Conservation (phyloP, 495 filamentous ascomycete genomes). For the Penicillium bovifimosum region DNA sequence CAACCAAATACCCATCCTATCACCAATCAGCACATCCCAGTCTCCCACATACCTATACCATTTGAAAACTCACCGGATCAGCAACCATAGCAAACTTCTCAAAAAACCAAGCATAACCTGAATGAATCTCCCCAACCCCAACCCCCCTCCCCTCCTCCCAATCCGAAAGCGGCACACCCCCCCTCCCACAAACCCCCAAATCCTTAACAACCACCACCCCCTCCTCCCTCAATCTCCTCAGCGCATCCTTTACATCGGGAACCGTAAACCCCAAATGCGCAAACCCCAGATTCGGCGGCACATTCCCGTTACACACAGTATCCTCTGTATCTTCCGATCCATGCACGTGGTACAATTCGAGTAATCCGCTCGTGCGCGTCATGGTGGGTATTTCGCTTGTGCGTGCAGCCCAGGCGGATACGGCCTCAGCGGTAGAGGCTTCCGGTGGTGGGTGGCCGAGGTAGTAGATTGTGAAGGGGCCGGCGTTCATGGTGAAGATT, state of each 20-base stretch:
- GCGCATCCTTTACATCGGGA: slow-evolving; percentile 27
- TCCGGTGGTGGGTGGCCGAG: slow-evolving; percentile 33
- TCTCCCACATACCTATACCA: neutral
- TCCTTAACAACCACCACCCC: slow-evolving; percentile 37
- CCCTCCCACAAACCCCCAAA: slow-evolving; percentile 24
- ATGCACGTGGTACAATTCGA: slow-evolving; percentile 37
- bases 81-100: slow-evolving; percentile 36
- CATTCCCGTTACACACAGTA: slow-evolving; percentile 25
- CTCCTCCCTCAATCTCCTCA: slow-evolving; percentile 25
- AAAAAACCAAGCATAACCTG: slow-evolving; percentile 32
- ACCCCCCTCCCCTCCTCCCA: slow-evolving; percentile 35
- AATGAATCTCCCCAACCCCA: slow-evolving; percentile 32
- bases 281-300: slow-evolving; percentile 33
- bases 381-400: slow-evolving; percentile 21
- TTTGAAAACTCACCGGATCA: slow-evolving; percentile 40
- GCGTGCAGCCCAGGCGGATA: slow-evolving; percentile 23
- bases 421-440: slow-evolving; percentile 13
- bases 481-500: slow-evolving; percentile 43
- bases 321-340: slow-evolving; percentile 22
- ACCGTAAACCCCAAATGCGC: slow-evolving; percentile 39
- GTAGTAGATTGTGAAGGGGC: slow-evolving; percentile 41
- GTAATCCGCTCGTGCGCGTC: slow-evolving; percentile 27
- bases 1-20: slow-evolving; percentile 27
- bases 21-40: neutral
- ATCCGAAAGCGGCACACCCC: slow-evolving; percentile 28